These are phyloP conservation scores for Ophiostoma sp. DNA, from an alignment of 2,329 filamentous ascomycete species.

Conservation along the genomic window DNA sequence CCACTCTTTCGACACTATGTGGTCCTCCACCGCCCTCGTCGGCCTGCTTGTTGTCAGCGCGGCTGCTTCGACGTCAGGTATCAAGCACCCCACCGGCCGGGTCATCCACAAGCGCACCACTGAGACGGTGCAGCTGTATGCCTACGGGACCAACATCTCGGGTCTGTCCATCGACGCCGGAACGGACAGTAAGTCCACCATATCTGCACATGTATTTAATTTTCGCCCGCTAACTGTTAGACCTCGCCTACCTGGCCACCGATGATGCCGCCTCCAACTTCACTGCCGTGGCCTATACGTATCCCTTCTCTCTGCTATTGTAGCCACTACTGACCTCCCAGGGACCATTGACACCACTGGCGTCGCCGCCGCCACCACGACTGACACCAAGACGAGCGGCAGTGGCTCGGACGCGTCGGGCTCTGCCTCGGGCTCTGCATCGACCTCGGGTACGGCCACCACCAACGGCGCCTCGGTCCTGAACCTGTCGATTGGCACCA, in stretches of 20 bases:
- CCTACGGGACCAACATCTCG: slow-evolving; percentile 17
- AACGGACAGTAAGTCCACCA: neutral
- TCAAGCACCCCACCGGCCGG: neutral
- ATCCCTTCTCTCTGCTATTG: no score
- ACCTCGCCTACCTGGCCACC: slow-evolving; percentile 19
- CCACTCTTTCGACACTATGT: neutral
- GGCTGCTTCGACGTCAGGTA: neutral
- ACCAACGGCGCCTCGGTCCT: neutral
- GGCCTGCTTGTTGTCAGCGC: slow-evolving; percentile 8
- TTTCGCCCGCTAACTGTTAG: no score
- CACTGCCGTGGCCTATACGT: slow-evolving; percentile 21
- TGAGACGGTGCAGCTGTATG: slow-evolving; percentile 11
- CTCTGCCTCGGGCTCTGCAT: neutral
- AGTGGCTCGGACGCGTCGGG: neutral
- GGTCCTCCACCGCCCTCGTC: neutral
- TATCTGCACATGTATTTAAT: neutral
- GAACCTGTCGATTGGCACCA: slow-evolving; percentile 11
- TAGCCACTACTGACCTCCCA: no score
- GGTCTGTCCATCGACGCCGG: slow-evolving; percentile 8
- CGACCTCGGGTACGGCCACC: neutral
- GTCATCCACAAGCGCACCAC: slow-evolving; percentile 13
- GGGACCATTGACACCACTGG: no score
- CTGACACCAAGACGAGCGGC: neutral
- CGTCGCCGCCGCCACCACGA: neutral
- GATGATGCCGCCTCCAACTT: neutral